Conservation (phyloP, 148 eudicot genomes). For the Nepenthes mirabilis region DNA sequence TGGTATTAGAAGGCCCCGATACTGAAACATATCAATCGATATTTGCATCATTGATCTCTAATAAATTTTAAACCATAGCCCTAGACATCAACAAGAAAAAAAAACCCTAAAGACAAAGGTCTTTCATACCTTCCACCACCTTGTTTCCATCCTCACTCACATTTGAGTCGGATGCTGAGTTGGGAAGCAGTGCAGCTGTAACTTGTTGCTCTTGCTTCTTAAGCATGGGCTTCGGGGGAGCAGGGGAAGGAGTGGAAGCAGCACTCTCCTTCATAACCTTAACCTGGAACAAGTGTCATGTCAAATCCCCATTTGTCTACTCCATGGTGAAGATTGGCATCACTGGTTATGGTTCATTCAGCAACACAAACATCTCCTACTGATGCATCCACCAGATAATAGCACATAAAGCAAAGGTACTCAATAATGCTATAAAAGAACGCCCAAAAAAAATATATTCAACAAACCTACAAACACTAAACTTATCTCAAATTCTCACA, state of each 20-base stretch:
- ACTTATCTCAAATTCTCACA: no score
- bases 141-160: slow-evolving; percentile 33
- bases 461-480: no score
- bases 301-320: neutral
- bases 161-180: slow-evolving; percentile 21
- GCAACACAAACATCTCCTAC: no score
- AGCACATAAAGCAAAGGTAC: no score
- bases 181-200: slow-evolving; percentile 19
- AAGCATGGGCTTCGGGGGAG: slow-evolving; percentile 27
- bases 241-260: slow-evolving; percentile 26
- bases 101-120: neutral
- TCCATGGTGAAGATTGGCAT: neutral
- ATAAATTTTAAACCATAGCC: no score
- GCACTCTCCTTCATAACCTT: slow-evolving; percentile 52
- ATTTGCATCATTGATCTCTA: no score
- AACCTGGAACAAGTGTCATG: slow-evolving; percentile 28
- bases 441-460: no score
- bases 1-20: no score
- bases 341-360: neutral
- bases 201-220: slow-evolving; percentile 36
- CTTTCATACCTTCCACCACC: slow-evolving; percentile 46
- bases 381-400: no score
- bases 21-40: no score
- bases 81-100: neutral
- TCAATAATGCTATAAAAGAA: no score